phyloP scores from a whole-genome alignment of 345 rosid species.

The Citrus australasica region DNA sequence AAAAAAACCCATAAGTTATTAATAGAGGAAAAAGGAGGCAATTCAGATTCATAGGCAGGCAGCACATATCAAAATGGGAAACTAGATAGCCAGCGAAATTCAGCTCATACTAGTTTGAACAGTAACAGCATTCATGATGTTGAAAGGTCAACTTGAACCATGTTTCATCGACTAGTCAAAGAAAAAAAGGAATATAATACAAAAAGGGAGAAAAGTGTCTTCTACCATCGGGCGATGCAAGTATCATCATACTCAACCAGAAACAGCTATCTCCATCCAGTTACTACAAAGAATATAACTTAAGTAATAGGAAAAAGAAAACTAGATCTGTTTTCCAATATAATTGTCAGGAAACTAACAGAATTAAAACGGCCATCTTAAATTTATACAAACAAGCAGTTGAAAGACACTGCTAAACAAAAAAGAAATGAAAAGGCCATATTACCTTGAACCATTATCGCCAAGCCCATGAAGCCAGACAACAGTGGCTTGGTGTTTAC shows the following conservation, averaged over 20 bases:
- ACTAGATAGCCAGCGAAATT: not conserved
- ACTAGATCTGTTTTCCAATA: not conserved
- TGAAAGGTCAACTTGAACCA: not conserved
- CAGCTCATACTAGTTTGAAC: not conserved
- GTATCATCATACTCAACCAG: not conserved
- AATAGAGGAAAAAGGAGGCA: not conserved
- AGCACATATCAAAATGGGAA: not conserved
- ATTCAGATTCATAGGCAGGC: not conserved
- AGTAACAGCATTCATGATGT: not conserved
- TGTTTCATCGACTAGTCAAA: not conserved
- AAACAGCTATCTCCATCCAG: not conserved
- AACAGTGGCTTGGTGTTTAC: constrained; percentile 93
- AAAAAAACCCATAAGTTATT: not conserved
- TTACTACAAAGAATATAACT: not conserved
- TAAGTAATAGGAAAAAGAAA: not conserved
- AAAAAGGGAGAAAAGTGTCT: not conserved
- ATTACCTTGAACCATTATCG: constrained; percentile 89
- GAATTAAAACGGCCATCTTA: not conserved
- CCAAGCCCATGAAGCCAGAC: constrained; percentile 99
- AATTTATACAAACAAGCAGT: not conserved
- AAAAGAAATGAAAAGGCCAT: constrained; percentile 3
- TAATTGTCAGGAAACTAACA: not conserved
- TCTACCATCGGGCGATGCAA: not conserved
- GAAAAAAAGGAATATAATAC: not conserved
- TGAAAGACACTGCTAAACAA: not conserved